Base-by-base conservation (phyloP, 257 asterid species). In the Coffea canephora region DNA sequence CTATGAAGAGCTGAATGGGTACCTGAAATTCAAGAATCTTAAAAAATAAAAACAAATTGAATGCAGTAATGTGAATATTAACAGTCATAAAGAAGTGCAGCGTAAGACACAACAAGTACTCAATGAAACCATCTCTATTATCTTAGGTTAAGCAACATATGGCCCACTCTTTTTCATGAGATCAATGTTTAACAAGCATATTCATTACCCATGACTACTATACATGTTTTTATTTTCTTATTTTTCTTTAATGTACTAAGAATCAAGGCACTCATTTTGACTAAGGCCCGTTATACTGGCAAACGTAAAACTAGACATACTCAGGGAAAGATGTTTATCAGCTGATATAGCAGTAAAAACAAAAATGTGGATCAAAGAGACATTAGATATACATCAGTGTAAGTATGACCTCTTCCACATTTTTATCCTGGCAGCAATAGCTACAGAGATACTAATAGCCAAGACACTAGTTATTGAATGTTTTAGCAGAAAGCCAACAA, bases 1-100 rank as follows among this genome's bases (percentile, higher is more conserved):
- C 84, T 67, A 76, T 8, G 66, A 55, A 41, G 31, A 36, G 69
- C 84, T 71, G 77, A 87, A 49, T 50, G 78, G 70, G 80, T 82
- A 82, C 84, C 55, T 23, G 80, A 54, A 77, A 71, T 50, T 62
- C 59, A 81, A 81, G 36, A 31, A 76, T 25, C 80, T 31, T 50
- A 68, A 69, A 69, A 23, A 15, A 8, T 25, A 61, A 34, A 52
- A 65, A 69, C 18, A 11, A 9, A 10, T 6, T 36, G 57, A 71
- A 36, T 43, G 59, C 48, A 23, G 18, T 25, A 25, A 64, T 64
- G n/a, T 25, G 39, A 25, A 9, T 64, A 64, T 21, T 64, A 27
- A 8, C 12, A 62, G 68, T 62, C 3, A 8, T 62, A 25, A 62
- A 1, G 14, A n/a, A 25, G 39, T 64, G 39, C 16, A 25, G 16